These are phyloP conservation scores for Salix koriyanagi DNA, from an alignment of 345 rosid species.

Conservation along the genomic window DNA sequence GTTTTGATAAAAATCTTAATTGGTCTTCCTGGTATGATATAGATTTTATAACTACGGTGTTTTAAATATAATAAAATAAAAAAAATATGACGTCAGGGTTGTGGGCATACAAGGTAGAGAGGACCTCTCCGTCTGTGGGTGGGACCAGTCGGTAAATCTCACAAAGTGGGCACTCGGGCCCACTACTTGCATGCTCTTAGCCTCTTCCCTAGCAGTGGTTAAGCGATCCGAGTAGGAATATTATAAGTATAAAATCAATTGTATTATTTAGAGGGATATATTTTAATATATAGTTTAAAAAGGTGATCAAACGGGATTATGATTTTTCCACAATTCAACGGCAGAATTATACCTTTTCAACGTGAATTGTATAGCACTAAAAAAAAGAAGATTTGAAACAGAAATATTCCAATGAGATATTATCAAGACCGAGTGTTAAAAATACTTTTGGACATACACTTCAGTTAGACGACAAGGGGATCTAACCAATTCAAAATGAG, in stretches of 20 bases:
- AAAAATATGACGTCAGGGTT: neutral
- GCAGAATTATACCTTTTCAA: constrained; percentile 9
- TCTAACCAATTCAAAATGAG: neutral
- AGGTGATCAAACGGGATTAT: neutral
- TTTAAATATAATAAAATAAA: neutral
- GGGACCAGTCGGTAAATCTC: constrained; percentile 4
- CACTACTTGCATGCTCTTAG: neutral
- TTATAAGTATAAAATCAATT: neutral
- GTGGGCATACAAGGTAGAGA: neutral
- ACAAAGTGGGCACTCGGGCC: neutral
- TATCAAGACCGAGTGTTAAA: neutral
- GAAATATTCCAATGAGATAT: neutral
- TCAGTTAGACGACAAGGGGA: constrained; percentile 13
- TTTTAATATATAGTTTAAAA: neutral
- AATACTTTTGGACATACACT: neutral
- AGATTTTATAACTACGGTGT: no score
- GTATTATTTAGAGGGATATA: neutral
- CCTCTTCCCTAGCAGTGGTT: no score
- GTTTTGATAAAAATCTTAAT: no score
- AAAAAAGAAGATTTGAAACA: neutral
- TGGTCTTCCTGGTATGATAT: no score
- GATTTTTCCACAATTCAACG: constrained; percentile 15
- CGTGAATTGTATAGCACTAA: neutral
- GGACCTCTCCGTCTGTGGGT: neutral
- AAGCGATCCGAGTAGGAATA: neutral